A percentile compares a stretch with the other conserved stretches of the same genome.
These are phyloP conservation scores for Creolimax fragrantissima DNA, from an alignment of 78 protist species.

Conservation along the genomic window DNA sequence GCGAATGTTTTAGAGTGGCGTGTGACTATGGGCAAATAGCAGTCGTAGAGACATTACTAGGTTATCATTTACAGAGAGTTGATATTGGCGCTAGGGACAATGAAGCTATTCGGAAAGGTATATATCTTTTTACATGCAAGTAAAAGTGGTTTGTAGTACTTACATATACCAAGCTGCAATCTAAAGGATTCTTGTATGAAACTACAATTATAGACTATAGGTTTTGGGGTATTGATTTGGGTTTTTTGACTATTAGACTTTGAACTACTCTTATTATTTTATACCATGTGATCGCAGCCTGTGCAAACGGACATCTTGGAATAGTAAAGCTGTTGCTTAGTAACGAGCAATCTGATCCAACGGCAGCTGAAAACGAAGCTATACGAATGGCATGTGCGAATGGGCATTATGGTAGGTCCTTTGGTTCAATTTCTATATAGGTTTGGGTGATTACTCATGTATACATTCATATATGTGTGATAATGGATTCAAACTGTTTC, in stretches of 20 bases:
- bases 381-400: not conserved
- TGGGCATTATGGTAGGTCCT: not conserved
- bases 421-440: no score
- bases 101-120: not conserved
- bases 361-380: not conserved
- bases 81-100: not conserved
- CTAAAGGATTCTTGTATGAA: no score
- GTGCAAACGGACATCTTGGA: not conserved
- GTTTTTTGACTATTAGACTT: no score
- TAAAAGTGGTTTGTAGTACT: no score
- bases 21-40: not conserved
- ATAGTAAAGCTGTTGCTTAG: not conserved
- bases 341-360: not conserved
- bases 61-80: not conserved
- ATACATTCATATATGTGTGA: no score
- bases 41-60: not conserved
- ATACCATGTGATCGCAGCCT: not conserved
- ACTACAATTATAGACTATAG: no score
- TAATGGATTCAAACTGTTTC: no score
- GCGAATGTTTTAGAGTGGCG: not conserved
- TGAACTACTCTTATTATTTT: no score
- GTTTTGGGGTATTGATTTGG: no score
- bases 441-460: no score
- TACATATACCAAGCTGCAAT: no score
- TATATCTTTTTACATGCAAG: not conserved